phyloP scores from a whole-genome alignment of 2,329 filamentous ascomycete species.

The Cladorrhinum sp. region DNA sequence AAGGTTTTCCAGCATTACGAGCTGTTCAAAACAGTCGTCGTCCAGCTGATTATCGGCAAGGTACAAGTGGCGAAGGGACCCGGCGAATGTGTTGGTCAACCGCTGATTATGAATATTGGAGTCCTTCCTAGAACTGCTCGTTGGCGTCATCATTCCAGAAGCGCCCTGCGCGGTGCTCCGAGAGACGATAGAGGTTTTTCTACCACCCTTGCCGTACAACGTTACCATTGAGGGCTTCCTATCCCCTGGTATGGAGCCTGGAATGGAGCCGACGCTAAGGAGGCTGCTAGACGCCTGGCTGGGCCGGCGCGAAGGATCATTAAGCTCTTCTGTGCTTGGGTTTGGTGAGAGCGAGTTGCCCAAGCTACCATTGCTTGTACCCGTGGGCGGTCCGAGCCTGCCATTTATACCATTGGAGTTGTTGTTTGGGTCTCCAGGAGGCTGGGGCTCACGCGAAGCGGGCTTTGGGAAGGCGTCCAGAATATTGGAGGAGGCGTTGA shows the following conservation, averaged over 20 bases:
- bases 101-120: slow-evolving; percentile 73
- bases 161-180: slow-evolving; percentile 50
- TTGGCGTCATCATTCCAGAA: slow-evolving; percentile 48
- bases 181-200: slow-evolving; percentile 81
- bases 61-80: slow-evolving; percentile 77
- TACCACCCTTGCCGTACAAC: slow-evolving; percentile 70
- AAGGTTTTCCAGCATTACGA: slow-evolving; percentile 77
- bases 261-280: slow-evolving; percentile 72
- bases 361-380: slow-evolving; percentile 26
- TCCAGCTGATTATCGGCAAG: slow-evolving; percentile 92
- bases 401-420: slow-evolving; percentile 40
- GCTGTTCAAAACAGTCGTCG: slow-evolving; percentile 91
- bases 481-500: slow-evolving; percentile 95
- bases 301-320: slow-evolving; percentile 64
- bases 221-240: slow-evolving; percentile 85
- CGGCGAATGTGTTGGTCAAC: slow-evolving; percentile 81
- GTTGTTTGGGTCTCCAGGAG: slow-evolving; percentile 52
- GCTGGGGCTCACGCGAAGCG: slow-evolving; percentile 63
- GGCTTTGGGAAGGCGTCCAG: slow-evolving; percentile 88
- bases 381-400: slow-evolving; percentile 30
- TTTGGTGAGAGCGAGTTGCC: slow-evolving; percentile 47
- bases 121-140: slow-evolving; percentile 69
- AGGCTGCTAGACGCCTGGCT: slow-evolving; percentile 79
- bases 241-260: slow-evolving; percentile 55
- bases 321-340: slow-evolving; percentile 75